Base-by-base conservation (phyloP, 805 yeast genomes). In the Torulaspora maleeae region DNA sequence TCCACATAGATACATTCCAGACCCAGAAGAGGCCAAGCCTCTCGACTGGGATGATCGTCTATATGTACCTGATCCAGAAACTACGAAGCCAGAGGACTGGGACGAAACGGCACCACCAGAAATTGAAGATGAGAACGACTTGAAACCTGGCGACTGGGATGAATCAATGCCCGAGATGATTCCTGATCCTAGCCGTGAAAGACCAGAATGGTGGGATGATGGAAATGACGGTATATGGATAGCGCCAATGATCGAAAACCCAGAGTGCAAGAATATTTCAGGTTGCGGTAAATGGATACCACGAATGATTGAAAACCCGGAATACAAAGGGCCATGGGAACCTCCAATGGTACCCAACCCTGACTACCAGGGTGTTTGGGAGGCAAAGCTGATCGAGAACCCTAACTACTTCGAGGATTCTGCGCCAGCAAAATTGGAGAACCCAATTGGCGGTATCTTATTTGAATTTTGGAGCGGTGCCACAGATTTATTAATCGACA, bases 381-480 rank as follows among this genome's bases (percentile, higher is more conserved):
- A 63, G 15, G 91, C 95, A 28, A 75, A 76, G 41, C 59, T 55
- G 53, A 76, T 85, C 49, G 64, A 78, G 13, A 90, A 89, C 60
- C 95, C 96, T 5, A 73, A 78, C 28, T 86, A 75, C 64, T 77
- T 64, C 53, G 81, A 77, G 54, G 87, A 82, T 57, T 41, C 43
- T 0, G 68, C 56, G 4, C 89, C 93, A 4, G 71, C 83, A 9
- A 71, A 80, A 52, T 64, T 83, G 47, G 82, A 78, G 54, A 78
- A 81, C 27, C 78, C 87, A 51, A 90, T 89, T 19, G 95, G 85
- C 9, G 96, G 95, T 7, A 27, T 56, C 17, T 37, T 50, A 9
- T 86, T 90, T 59, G 97, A 89, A 65, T 70, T 89, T 51, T 89
- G 96, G 95, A 78, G 91, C 38, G 83, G 89, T 82, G 82, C 86